Percentiles rank a stretch among this genome's conserved stretches.
Conservation (phyloP, 2,329 filamentous ascomycete genomes). For the Hypoxylon sp. region DNA sequence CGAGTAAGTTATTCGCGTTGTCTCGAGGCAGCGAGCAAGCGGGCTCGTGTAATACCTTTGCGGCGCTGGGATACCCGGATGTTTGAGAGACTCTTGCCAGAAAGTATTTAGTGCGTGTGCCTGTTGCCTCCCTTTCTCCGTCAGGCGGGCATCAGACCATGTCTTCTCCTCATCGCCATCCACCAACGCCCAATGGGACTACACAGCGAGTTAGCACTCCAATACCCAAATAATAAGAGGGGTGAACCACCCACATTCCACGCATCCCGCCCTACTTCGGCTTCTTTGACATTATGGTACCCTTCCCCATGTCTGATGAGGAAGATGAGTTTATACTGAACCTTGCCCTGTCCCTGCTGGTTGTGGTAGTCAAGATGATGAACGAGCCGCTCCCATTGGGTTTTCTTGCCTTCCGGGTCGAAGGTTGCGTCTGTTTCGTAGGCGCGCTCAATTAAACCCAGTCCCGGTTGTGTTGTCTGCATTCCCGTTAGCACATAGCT, state of each 20-base stretch:
- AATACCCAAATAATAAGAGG: not conserved
- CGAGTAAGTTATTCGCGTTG: conserved; percentile 64
- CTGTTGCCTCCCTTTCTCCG: conserved; percentile 64
- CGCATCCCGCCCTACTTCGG: conserved; percentile 34
- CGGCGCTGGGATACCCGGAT: conserved; percentile 65
- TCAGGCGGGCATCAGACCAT: conserved; percentile 64
- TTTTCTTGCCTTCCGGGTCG: conserved; percentile 48
- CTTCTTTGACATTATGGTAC: conserved; percentile 42
- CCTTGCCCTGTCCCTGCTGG: conserved; percentile 61
- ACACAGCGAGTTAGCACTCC: not conserved
- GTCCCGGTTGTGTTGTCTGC: conserved; percentile 29
- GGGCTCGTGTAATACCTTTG: conserved; percentile 69
- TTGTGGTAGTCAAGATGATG: conserved; percentile 63
- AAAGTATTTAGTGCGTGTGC: conserved; percentile 64
- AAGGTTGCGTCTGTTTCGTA: conserved; percentile 39
- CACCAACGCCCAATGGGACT: conserved; percentile 54
- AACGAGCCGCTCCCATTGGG: conserved; percentile 66
- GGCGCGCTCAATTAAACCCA: conserved; percentile 36
- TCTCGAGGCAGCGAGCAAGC: conserved; percentile 69
- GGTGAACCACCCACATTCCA: conserved; percentile 37
- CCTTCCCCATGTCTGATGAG: conserved; percentile 42
- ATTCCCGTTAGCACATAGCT: conserved; percentile 7
- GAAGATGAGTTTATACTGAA: conserved; percentile 56
- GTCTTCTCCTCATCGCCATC: conserved; percentile 54
- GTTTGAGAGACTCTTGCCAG: conserved; percentile 60